Percentiles rank a stretch among this genome's conserved stretches.
Evolutionary conservation across 2,329 filamentous ascomycete species (phyloP).

Genomic region (Nemania diffusa): DNA sequence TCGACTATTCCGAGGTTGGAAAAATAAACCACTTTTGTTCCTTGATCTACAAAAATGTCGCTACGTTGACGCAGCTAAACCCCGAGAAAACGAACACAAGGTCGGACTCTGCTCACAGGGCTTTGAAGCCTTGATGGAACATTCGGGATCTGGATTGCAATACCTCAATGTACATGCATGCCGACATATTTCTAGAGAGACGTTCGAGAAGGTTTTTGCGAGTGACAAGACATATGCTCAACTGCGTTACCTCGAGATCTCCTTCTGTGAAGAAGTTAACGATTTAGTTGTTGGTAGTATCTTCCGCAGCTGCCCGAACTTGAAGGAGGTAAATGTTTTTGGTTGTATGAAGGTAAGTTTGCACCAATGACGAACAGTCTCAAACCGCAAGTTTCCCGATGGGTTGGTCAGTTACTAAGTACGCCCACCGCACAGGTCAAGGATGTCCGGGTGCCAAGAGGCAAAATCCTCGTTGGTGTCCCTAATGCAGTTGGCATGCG

Average conservation of each 20-base stretch:
- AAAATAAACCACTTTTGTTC: constrained; percentile 74
- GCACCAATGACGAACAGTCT: not conserved
- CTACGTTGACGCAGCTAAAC: constrained; percentile 76
- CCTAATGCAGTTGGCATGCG: constrained; percentile 56
- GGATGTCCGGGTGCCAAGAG: constrained; percentile 54
- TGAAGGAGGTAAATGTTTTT: constrained; percentile 70
- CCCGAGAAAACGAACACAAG: constrained; percentile 71
- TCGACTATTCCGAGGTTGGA: constrained; percentile 79
- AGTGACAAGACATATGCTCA: constrained; percentile 70
- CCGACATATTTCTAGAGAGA: constrained; percentile 77
- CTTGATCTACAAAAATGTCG: constrained; percentile 83
- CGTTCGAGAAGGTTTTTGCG: constrained; percentile 80
- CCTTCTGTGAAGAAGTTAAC: constrained; percentile 76
- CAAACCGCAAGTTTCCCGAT: not conserved
- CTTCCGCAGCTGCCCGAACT: constrained; percentile 70
- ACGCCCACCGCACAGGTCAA: constrained; percentile 44
- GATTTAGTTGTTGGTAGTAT: constrained; percentile 72
- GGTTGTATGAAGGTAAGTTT: constrained; percentile 70
- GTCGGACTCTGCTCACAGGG: constrained; percentile 80
- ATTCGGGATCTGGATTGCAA: constrained; percentile 75
- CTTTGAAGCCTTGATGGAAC: constrained; percentile 83
- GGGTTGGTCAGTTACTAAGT: constrained; percentile 30
- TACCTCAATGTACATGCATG: constrained; percentile 84
- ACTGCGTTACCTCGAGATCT: constrained; percentile 78
- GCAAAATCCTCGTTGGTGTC: constrained; percentile 56